Evolutionary conservation across 192 early-diverging fungal genomes (phyloP).

Genomic region (Irineochytrium annulatum): DNA sequence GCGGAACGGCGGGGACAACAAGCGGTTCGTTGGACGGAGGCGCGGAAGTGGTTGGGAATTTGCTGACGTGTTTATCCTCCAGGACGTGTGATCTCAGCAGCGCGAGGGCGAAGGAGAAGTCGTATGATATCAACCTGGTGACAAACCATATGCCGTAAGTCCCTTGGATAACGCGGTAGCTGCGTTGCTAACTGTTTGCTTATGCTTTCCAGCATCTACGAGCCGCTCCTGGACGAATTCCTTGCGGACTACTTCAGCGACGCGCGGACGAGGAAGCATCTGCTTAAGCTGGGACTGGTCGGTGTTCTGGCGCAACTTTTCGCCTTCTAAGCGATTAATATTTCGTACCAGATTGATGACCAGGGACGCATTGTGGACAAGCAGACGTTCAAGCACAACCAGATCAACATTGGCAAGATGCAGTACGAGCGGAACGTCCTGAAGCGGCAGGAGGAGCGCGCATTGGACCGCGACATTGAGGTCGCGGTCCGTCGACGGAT

Average conservation of each 20-base stretch:
- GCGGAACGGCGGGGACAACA: too few relatives aligned
- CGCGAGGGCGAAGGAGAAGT: too few relatives aligned
- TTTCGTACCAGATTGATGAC: constrained; percentile 38
- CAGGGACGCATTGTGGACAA: constrained; percentile 43
- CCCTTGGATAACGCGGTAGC: too few relatives aligned
- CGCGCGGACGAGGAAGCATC: constrained; percentile 41
- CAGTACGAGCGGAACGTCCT: constrained; percentile 35
- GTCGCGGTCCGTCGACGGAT: constrained; percentile 20
- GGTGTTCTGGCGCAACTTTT: too few relatives aligned
- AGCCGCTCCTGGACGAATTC: constrained; percentile 52
- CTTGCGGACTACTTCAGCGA: constrained; percentile 53
- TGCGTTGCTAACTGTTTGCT: too few relatives aligned
- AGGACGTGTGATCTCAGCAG: too few relatives aligned
- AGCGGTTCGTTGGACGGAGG: too few relatives aligned
- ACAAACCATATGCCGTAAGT: constrained; percentile 48
- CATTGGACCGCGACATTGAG: constrained; percentile 51
- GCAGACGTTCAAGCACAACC: constrained; percentile 49
- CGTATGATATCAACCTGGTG: constrained; percentile 53
- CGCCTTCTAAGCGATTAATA: neutral
- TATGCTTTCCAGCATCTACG: too few relatives aligned
- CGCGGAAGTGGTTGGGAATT: too few relatives aligned
- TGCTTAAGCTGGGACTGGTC: constrained; percentile 46
- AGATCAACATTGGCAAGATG: constrained; percentile 41
- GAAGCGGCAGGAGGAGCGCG: constrained; percentile 36
- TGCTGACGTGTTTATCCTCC: too few relatives aligned